phyloP scores from a whole-genome alignment of 2,329 filamentous ascomycete species.

The Venturia oleaginea region DNA sequence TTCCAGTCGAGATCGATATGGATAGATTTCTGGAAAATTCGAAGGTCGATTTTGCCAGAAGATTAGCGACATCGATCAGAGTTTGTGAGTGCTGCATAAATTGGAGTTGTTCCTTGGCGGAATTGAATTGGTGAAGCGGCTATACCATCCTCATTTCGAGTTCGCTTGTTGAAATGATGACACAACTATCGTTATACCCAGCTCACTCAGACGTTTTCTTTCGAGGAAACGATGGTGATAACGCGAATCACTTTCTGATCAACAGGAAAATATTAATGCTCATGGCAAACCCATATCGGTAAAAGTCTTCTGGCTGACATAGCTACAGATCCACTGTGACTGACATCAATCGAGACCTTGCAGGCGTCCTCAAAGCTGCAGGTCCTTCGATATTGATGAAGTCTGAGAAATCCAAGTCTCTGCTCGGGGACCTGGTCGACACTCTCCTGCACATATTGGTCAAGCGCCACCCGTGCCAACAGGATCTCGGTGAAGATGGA shows the following conservation, averaged over 20 bases:
- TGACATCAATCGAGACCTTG: slow-evolving; percentile 89
- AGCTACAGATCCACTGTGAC: slow-evolving; percentile 67
- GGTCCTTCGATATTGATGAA: slow-evolving; percentile 77
- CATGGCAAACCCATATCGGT: not conserved
- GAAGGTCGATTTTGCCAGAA: too few relatives aligned
- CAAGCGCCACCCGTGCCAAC: slow-evolving; percentile 85
- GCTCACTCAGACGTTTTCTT: slow-evolving; percentile 93
- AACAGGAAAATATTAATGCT: slow-evolving; percentile 16
- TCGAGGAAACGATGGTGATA: slow-evolving; percentile 75
- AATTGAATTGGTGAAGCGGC: too few relatives aligned
- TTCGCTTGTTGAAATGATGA: slow-evolving; percentile 60
- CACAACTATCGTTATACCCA: slow-evolving; percentile 85
- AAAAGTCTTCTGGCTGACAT: slow-evolving; percentile 7
- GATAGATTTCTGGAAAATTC: too few relatives aligned
- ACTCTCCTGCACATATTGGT: slow-evolving; percentile 72
- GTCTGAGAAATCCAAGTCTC: slow-evolving; percentile 42
- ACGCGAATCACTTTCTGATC: slow-evolving; percentile 57
- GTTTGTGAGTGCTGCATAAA: too few relatives aligned
- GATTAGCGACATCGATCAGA: too few relatives aligned
- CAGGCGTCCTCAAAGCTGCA: slow-evolving; percentile 81
- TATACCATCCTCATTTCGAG: not conserved
- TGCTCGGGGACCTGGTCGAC: slow-evolving; percentile 67
- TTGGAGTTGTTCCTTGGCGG: too few relatives aligned
- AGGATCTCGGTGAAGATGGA: slow-evolving; percentile 75
- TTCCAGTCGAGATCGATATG: too few relatives aligned